Percentiles rank a stretch among this genome's conserved stretches.
phyloP scores from a whole-genome alignment of 129 eudicot genomes.

The Flaveria trinervia region DNA sequence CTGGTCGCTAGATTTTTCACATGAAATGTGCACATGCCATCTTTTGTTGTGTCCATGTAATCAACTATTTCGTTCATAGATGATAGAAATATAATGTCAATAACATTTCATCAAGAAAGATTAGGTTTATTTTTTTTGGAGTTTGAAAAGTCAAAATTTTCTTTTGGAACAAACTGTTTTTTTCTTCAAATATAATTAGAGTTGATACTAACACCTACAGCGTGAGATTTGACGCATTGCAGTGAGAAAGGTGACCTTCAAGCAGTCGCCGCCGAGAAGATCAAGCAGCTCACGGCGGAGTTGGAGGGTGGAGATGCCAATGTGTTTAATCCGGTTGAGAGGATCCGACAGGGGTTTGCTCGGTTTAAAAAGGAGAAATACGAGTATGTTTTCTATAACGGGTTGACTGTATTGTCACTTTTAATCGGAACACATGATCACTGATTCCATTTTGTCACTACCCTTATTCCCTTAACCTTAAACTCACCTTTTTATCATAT shows the following conservation, averaged over 20 bases:
- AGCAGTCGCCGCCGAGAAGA: slow-evolving; percentile 62
- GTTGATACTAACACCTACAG: background rate
- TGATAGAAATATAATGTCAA: too few relatives aligned
- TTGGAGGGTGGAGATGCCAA: slow-evolving; percentile 43
- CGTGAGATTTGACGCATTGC: slow-evolving; percentile 2
- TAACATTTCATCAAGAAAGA: too few relatives aligned
- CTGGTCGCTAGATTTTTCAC: too few relatives aligned
- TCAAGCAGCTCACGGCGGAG: slow-evolving; percentile 74
- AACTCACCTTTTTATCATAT: too few relatives aligned
- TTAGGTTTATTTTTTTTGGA: too few relatives aligned
- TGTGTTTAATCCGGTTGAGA: slow-evolving; percentile 54
- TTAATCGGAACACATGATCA: slow-evolving; percentile 14
- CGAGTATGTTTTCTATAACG: slow-evolving; percentile 53
- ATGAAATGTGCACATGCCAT: too few relatives aligned
- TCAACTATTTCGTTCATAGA: too few relatives aligned
- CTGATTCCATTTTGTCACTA: slow-evolving; percentile 19
- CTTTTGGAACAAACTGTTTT: too few relatives aligned
- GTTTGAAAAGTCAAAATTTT: too few relatives aligned
- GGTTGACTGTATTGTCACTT: slow-evolving; percentile 9
- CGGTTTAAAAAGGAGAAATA: slow-evolving; percentile 83
- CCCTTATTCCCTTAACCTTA: too few relatives aligned
- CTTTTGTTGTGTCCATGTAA: too few relatives aligned
- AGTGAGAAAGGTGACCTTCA: slow-evolving; percentile 68
- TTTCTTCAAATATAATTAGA: too few relatives aligned
- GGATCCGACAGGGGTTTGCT: slow-evolving; percentile 66